Conservation (phyloP, 2,329 filamentous ascomycete genomes). For the Pseudogymnoascus sp. region DNA sequence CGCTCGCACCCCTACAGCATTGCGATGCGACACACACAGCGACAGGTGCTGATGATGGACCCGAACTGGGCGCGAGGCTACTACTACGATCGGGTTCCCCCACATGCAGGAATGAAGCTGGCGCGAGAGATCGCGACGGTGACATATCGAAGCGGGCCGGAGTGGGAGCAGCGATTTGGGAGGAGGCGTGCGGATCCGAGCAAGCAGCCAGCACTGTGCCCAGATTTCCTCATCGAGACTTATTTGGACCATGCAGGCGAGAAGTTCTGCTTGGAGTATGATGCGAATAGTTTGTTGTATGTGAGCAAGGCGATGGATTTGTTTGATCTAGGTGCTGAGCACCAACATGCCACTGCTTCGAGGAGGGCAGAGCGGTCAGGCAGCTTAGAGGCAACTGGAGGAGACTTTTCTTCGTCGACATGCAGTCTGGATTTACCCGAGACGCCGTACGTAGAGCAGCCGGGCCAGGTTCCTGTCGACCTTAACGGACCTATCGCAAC, state of each 20-base stretch:
- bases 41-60: conserved; percentile 98
- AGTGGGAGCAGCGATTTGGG: conserved; percentile 95
- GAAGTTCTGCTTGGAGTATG: conserved; percentile 96
- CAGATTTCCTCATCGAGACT: conserved; percentile 95
- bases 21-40: conserved; percentile 95
- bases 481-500: conserved; percentile 26
- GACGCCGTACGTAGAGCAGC: conserved; percentile 79
- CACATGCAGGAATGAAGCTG: conserved; percentile 95
- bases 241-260: conserved; percentile 97
- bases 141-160: conserved; percentile 90
- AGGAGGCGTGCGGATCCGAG: conserved; percentile 76
- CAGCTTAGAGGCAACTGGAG: conserved; percentile 45
- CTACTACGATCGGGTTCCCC: conserved; percentile 83
- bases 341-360: conserved; percentile 55
- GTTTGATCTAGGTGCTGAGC: conserved; percentile 76
- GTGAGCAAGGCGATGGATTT: conserved; percentile 99
- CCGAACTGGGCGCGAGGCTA: conserved; percentile 93
- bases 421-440: conserved; percentile 82
- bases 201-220: conserved; percentile 87
- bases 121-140: conserved; percentile 96
- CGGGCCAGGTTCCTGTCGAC: conserved; percentile 38
- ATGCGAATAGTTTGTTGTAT: conserved; percentile 90
- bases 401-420: conserved; percentile 30
- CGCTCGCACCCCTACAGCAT: conserved; percentile 96
- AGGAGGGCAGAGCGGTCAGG: conserved; percentile 56